These are phyloP conservation scores for Debaryomycetaceae sp. DNA, from an alignment of 1,139 yeast genomes.

Conservation along the genomic window DNA sequence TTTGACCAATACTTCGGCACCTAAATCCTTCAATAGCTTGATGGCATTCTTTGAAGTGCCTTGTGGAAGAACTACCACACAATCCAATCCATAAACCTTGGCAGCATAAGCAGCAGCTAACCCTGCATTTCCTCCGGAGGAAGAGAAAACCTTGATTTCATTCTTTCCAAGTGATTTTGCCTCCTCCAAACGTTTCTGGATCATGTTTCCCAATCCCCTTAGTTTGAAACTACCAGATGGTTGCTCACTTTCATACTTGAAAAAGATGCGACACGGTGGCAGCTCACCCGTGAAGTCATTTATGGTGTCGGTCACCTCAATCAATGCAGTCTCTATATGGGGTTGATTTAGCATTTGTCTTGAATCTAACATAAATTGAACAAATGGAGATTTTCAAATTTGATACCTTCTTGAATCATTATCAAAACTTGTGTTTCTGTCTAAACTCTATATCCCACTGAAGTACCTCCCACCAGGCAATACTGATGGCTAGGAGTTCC, in stretches of 20 bases:
- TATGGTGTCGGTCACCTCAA: constrained; percentile 32
- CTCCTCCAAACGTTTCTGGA: constrained; percentile 24
- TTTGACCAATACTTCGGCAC: constrained; percentile 51
- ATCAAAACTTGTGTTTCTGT: no score
- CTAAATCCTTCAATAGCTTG: constrained; percentile 34
- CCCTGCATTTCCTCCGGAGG: constrained; percentile 81
- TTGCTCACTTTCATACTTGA: constrained; percentile 64
- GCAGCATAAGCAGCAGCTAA: constrained; percentile 70
- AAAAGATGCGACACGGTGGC: constrained; percentile 46
- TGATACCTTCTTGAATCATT: no score
- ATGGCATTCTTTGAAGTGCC: constrained; percentile 34
- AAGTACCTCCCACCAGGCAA: no score
- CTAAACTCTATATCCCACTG: no score
- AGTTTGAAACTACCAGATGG: constrained; percentile 74
- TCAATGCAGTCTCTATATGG: constrained; percentile 40
- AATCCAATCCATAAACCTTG: constrained; percentile 37
- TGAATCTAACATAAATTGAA: neutral
- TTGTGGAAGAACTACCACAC: constrained; percentile 66
- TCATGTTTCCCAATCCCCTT: constrained; percentile 58
- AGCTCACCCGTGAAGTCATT: constrained; percentile 4
- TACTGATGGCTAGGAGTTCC: neutral
- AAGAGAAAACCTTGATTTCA: constrained; percentile 50
- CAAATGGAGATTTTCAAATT: no score
- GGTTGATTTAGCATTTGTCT: constrained; percentile 15
- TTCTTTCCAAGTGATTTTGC: constrained; percentile 15